phyloP scores from a whole-genome alignment of 371 early-diverging fungal species.

The Mucor piriformis region DNA sequence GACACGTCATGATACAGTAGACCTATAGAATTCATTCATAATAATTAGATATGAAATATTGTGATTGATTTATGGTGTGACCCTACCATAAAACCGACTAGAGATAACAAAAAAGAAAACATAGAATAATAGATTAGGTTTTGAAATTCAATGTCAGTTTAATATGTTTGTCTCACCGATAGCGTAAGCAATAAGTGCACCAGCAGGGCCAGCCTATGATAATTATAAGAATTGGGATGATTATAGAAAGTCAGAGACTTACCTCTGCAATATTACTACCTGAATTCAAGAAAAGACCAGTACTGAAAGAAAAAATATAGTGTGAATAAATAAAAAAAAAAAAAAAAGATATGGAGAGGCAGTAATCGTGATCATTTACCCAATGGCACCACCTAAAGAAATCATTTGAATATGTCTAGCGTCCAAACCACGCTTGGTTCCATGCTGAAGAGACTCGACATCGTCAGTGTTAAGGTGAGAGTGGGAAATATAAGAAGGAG shows the following conservation, averaged over 20 bases:
- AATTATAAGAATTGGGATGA: background rate
- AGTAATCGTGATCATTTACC: conserved; percentile 34
- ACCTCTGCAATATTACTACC: conserved; percentile 67
- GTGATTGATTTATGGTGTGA: background rate
- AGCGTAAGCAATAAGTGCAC: conserved; percentile 73
- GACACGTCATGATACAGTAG: conserved; percentile 77
- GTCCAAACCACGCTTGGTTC: conserved; percentile 58
- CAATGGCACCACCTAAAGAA: conserved; percentile 75
- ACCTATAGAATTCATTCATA: conserved; percentile 52
- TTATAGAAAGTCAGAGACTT: background rate
- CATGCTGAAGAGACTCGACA: conserved; percentile 34
- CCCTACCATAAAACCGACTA: conserved; percentile 50
- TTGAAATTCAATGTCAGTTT: conserved; percentile 5
- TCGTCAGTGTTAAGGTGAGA: conserved; percentile 11
- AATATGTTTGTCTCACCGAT: conserved; percentile 51
- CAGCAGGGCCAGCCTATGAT: conserved; percentile 75
- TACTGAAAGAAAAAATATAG: conserved; percentile 38
- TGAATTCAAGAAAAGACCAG: conserved; percentile 82
- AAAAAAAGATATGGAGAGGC: background rate
- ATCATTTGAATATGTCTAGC: conserved; percentile 83
- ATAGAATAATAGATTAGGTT: conserved; percentile 34
- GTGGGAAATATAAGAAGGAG: conserved; percentile 14
- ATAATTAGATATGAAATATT: background rate
- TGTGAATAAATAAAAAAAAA: background rate
- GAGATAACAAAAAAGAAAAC: conserved; percentile 79